Evolutionary conservation across 371 early-diverging fungal species (phyloP).

Genomic region (Haplosporangium sp.): DNA sequence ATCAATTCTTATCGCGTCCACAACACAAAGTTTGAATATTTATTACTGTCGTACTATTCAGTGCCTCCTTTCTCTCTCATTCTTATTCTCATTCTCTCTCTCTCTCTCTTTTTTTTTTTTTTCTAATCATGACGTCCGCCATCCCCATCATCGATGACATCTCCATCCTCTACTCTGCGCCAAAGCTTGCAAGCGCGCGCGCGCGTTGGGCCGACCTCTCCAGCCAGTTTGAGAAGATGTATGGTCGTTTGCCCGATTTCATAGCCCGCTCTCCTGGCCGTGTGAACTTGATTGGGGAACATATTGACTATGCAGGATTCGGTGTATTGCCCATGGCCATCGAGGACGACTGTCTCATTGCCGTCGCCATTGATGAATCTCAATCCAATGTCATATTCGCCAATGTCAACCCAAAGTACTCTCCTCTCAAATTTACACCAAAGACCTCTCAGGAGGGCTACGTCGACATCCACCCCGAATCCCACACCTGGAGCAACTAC

Average conservation of each 20-base stretch:
- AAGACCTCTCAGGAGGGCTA: slow-evolving; percentile 62
- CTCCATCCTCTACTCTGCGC: slow-evolving; percentile 47
- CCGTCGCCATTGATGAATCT: slow-evolving; percentile 64
- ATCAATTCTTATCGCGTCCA: too few species aligned
- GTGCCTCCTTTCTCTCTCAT: neutral
- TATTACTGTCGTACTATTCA: neutral
- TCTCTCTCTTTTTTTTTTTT: slow-evolving; percentile 1
- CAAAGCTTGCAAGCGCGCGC: slow-evolving; percentile 38
- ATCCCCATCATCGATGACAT: slow-evolving; percentile 50
- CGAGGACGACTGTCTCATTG: slow-evolving; percentile 86
- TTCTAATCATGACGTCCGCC: slow-evolving; percentile 10
- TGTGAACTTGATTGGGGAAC: slow-evolving; percentile 95
- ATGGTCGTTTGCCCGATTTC: slow-evolving; percentile 78
- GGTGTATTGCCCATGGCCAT: slow-evolving; percentile 97
- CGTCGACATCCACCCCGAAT: slow-evolving; percentile 76
- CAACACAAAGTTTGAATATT: too few species aligned
- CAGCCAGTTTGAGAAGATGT: slow-evolving; percentile 67
- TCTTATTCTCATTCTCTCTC: neutral
- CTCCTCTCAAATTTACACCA: slow-evolving; percentile 65
- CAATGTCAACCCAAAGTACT: slow-evolving; percentile 74
- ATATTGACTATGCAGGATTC: slow-evolving; percentile 95
- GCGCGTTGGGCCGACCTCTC: slow-evolving; percentile 56
- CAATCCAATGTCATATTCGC: slow-evolving; percentile 68
- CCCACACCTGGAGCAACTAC: slow-evolving; percentile 87
- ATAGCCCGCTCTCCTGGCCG: slow-evolving; percentile 92